Evolutionary conservation across 768 basidiomycete genomes (phyloP).

Genomic region (Exsudoporus frostii): DNA sequence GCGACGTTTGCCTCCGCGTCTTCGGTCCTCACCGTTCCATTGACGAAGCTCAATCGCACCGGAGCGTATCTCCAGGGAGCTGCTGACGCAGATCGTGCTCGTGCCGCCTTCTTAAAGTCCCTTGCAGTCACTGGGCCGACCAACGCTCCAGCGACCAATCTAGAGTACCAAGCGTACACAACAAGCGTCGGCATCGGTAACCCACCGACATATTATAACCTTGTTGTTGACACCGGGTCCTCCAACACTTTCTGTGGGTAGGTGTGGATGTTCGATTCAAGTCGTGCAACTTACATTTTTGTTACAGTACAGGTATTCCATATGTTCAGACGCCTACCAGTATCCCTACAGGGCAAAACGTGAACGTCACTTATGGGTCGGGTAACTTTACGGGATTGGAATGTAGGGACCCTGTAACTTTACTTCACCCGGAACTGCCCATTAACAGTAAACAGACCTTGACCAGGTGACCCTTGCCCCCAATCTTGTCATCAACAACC

Average conservation of each 20-base stretch:
- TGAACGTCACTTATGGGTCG: slow-evolving; percentile 7
- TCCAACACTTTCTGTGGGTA: slow-evolving; percentile 32
- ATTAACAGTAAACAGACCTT: slow-evolving; percentile 8
- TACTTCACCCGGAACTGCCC: not conserved
- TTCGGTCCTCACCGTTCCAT: slow-evolving; percentile 2
- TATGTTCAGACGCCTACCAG: slow-evolving; percentile 24
- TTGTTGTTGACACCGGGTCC: slow-evolving; percentile 33
- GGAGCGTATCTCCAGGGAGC: slow-evolving; percentile 16
- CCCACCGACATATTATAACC: slow-evolving; percentile 27
- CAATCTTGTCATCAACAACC: slow-evolving; percentile 24
- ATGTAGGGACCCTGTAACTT: slow-evolving; percentile 15
- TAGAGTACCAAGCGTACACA: slow-evolving; percentile 23
- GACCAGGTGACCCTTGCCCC: slow-evolving; percentile 27
- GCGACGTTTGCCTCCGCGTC: slow-evolving; percentile 3
- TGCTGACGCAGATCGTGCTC: slow-evolving; percentile 16
- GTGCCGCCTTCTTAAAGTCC: slow-evolving; percentile 9
- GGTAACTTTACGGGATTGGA: slow-evolving; percentile 33
- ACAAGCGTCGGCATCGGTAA: slow-evolving; percentile 24
- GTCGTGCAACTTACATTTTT: not conserved
- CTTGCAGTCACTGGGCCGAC: not conserved
- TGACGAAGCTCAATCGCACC: slow-evolving; percentile 12
- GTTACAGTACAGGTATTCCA: slow-evolving; percentile 16
- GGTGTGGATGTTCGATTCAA: not conserved
- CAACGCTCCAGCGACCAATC: slow-evolving; percentile 16
- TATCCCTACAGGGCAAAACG: slow-evolving; percentile 21